Evolutionary conservation across 495 filamentous ascomycete genomes (phyloP).

Genomic region (Jackrogersella minutella): DNA sequence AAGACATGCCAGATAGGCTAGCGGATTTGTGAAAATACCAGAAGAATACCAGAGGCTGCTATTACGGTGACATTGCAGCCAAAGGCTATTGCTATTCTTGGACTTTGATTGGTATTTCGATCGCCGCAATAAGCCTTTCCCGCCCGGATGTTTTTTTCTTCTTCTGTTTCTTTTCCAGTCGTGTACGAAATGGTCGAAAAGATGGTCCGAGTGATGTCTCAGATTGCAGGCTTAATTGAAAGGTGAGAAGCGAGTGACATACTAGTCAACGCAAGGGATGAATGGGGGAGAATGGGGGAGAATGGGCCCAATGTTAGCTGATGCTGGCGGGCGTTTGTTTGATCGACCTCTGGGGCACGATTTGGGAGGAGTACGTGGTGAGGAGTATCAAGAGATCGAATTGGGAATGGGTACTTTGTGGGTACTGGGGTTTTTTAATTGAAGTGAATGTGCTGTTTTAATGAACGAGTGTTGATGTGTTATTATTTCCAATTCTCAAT

Average conservation of each 20-base stretch:
- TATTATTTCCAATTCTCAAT: constrained; percentile 1
- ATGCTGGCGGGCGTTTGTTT: constrained; percentile 33
- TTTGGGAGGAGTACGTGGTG: constrained; percentile 13
- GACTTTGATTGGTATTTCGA: constrained; percentile 2
- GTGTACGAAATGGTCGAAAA: neutral
- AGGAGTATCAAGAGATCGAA: constrained; percentile 34
- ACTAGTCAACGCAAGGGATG: neutral
- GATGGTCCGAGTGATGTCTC: constrained; percentile 27
- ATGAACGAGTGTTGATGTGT: constrained; percentile 18
- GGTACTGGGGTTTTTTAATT: constrained; percentile 20
- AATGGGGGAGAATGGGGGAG: neutral
- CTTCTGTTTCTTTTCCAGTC: neutral
- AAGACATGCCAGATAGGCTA: constrained; percentile 36
- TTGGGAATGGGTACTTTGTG: constrained; percentile 21
- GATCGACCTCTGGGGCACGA: constrained; percentile 35
- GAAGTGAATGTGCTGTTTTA: constrained; percentile 12
- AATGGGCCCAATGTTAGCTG: constrained; percentile 24
- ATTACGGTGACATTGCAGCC: constrained; percentile 33
- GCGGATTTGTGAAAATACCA: constrained; percentile 18
- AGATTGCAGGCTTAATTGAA: constrained; percentile 10
- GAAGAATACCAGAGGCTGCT: constrained; percentile 20
- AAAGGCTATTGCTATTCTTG: constrained; percentile 10
- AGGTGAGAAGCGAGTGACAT: constrained; percentile 6
- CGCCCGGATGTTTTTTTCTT: constrained; percentile 1
- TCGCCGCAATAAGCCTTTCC: constrained; percentile 19